Evolutionary conservation across 148 eudicot genomes (phyloP).

Genomic region (Cornus controversa): DNA sequence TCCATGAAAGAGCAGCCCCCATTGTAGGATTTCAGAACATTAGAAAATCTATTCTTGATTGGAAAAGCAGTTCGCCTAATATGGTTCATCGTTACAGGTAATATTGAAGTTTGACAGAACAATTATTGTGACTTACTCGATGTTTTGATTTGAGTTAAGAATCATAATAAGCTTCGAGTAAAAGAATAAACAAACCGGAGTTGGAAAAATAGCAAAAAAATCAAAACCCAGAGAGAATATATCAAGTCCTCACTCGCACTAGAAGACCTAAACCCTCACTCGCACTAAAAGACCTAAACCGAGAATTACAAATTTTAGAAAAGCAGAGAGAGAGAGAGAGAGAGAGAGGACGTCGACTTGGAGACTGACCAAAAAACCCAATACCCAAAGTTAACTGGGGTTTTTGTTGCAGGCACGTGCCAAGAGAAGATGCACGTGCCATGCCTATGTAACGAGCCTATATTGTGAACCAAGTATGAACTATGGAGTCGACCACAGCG

Average conservation of each 20-base stretch:
- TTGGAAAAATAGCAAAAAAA: too few relatives aligned
- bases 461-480: too few relatives aligned
- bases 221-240: neutral
- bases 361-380: neutral
- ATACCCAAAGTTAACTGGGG: neutral
- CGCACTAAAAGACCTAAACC: neutral
- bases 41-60: slow-evolving; percentile 12
- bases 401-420: neutral
- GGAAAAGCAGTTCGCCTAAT: slow-evolving; percentile 18
- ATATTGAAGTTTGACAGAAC: neutral
- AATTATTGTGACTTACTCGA: too few relatives aligned
- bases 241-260: neutral
- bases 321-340: too few relatives aligned
- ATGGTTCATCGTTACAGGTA: slow-evolving; percentile 14
- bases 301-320: too few relatives aligned
- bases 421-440: neutral
- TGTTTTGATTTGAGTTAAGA: too few relatives aligned
- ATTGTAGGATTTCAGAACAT: slow-evolving; percentile 9
- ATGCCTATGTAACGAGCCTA: too few relatives aligned
- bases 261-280: neutral
- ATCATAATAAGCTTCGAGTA: neutral
- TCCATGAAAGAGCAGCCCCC: slow-evolving; percentile 5
- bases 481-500: too few relatives aligned
- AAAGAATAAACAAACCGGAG: too few relatives aligned
- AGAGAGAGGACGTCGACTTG: neutral